Base-by-base conservation (phyloP, 2,329 filamentous ascomycete genomes). In the Botrytis aclada region DNA sequence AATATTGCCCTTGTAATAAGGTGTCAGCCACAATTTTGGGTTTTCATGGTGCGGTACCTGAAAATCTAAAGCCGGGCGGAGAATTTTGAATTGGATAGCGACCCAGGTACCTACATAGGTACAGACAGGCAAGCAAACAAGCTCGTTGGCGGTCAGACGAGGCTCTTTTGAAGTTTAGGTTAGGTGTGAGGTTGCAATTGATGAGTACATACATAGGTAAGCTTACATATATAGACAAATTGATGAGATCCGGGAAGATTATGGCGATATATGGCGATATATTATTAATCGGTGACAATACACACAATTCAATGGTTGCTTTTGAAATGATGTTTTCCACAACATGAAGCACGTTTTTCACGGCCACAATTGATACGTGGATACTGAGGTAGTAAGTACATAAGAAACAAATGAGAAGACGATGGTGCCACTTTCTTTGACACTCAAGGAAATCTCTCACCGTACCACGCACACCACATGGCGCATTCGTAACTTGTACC, bases 381-480 rank as follows among this genome's bases (percentile, higher is more conserved):
- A 29, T 20, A 20, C 16, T 9, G 20, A 3, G 43, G 43, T 20
- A 8, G 43, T 45, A 45, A 41, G 45, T 64, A 43, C 43, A 25
- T n/a, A 51, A 37, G 45, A 66, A 37, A 54, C 47, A 54, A 54
- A n/a, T 54, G n/a, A n/a, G n/a, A n/a, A n/a, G n/a, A n/a, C n/a
- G n/a, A 29, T 56, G 45, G 63, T 66, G 63, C 45, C 45, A 66
- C 43, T 66, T 39, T 37, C 43, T 37, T 54, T 54, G 47, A 54
- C 47, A 51, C 25, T 32, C 45, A 18, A 39, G 45, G 16, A 51
- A 32, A 9, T 12, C 63, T 51, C 63, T 67, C 64, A 56, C 65
- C 47, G 47, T 67, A 56, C 47, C 47, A 67, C 45, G 41, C 34
- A 39, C 64, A 67, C 47, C 64, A 67, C 65, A 67, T 67, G 65